A percentile compares a stretch with the other conserved stretches of the same genome.
phyloP scores from a whole-genome alignment of 78 protist genomes.

The Chrysochromulina parva region DNA sequence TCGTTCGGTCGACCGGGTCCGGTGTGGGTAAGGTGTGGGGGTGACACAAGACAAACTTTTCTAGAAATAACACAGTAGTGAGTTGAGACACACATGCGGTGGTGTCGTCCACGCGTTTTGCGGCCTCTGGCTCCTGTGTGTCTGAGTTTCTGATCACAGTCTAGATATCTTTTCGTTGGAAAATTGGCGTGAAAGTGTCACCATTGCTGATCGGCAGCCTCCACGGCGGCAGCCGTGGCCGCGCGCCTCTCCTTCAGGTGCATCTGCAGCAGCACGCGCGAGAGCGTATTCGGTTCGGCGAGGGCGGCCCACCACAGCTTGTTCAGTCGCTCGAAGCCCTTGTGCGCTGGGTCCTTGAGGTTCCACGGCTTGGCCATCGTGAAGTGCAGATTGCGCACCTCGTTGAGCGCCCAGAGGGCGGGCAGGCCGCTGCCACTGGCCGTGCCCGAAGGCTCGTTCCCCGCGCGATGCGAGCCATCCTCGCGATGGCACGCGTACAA shows the following conservation, averaged over 20 bases:
- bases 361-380: conserved; percentile 32
- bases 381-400: background rate
- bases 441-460: background rate
- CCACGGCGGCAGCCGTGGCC: background rate
- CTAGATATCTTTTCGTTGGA: too few species aligned
- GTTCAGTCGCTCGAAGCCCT: background rate
- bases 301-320: background rate
- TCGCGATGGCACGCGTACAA: background rate
- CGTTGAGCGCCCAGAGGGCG: background rate
- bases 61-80: too few species aligned
- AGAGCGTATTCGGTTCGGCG: background rate
- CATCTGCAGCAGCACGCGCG: background rate
- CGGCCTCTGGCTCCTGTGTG: too few species aligned
- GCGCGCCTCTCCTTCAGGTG: background rate
- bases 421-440: background rate
- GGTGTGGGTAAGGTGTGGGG: too few species aligned
- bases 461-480: background rate
- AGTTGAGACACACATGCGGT: too few species aligned
- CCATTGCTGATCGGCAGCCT: too few species aligned
- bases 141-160: too few species aligned
- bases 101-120: too few species aligned
- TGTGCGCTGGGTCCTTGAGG: background rate
- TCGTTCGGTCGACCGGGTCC: too few species aligned
- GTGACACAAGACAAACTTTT: too few species aligned
- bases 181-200: too few species aligned